Evolutionary conservation across 768 basidiomycete species (phyloP), one percentile per base, ranked within the genome.

Genomic region (Rhodotorula kratochvilovae): DNA sequence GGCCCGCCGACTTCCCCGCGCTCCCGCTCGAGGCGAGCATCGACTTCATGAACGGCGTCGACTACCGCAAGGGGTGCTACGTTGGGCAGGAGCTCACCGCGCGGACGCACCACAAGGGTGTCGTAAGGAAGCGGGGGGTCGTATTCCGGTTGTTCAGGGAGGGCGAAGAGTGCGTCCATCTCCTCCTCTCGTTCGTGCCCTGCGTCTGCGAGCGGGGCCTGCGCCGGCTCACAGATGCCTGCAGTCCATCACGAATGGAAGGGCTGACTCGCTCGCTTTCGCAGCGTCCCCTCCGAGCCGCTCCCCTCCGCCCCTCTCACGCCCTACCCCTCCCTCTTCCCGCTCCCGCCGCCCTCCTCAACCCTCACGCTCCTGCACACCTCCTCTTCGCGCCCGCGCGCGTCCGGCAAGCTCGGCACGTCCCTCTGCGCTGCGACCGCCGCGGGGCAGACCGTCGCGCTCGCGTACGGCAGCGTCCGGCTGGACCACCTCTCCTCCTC

Each of bases 71-170:
- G 82, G 96, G 96, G 5, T 99, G 96, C 79, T 98, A 97, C 78
- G 89, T 98, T 11, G 96, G 96, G 16, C 96, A 99, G 83, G 96
- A 98, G 77, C 84, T 98, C 51, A 97, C 94, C 0, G 94, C 96
- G 12, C 86, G 96, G 62, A 97, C 95, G 48, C 95, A 95, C 80
- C 92, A 97, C 79, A 97, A 90, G 12, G 96, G 96, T 19, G 84
- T 89, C 36, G 83, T 96, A 54, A 85, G 96, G 71, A 98, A 97
- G 80, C 87, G 96, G 21, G 90, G 94, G 43, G 81, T 92, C 19
- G 93, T 93, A 4, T 85, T 97, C n/a, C 74, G 82, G 5, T 81
- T 93, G 43, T 83, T 85, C 71, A 72, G 82, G 57, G 74, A 80
- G 58, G 77, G 80, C 35, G 78, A 83, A 66, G 67, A 76, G 84